Conservation (phyloP, 2,329 filamentous ascomycete genomes). For the Myriosclerotinia duriaeana region DNA sequence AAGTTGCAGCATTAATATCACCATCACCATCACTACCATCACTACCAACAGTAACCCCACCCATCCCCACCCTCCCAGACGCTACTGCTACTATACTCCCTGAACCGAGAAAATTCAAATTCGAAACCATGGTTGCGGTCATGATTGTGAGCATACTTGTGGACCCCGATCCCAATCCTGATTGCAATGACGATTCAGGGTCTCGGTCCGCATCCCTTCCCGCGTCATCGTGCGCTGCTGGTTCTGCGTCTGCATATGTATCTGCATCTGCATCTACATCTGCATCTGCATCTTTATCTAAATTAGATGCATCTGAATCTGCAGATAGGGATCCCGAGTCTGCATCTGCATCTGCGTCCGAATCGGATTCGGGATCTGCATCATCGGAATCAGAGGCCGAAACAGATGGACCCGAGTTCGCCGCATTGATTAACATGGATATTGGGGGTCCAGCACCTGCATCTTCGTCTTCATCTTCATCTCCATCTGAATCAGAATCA, state of each 20-base stretch:
- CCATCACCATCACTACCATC: not conserved
- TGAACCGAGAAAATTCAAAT: no score
- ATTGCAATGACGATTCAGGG: not conserved
- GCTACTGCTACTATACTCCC: no score
- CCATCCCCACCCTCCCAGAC: no score
- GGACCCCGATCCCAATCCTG: not conserved
- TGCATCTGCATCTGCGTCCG: not conserved
- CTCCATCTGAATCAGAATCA: not conserved
- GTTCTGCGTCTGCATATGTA: not conserved
- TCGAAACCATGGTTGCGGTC: no score
- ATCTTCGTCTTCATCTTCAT: not conserved
- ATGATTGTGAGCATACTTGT: not conserved
- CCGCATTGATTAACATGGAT: not conserved
- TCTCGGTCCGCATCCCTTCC: not conserved
- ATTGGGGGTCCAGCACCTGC: not conserved
- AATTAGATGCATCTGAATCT: not conserved
- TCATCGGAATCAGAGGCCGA: not conserved
- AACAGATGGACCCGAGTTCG: slow-evolving; percentile 4
- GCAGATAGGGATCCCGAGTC: not conserved
- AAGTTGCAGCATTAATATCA: not conserved
- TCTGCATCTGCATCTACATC: no score
- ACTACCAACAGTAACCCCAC: no score
- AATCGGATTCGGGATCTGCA: not conserved
- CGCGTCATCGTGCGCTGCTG: no score
- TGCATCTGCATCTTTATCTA: not conserved